Evolutionary conservation across 2,329 filamentous ascomycete genomes (phyloP).

Genomic region (Aspergillus persii): DNA sequence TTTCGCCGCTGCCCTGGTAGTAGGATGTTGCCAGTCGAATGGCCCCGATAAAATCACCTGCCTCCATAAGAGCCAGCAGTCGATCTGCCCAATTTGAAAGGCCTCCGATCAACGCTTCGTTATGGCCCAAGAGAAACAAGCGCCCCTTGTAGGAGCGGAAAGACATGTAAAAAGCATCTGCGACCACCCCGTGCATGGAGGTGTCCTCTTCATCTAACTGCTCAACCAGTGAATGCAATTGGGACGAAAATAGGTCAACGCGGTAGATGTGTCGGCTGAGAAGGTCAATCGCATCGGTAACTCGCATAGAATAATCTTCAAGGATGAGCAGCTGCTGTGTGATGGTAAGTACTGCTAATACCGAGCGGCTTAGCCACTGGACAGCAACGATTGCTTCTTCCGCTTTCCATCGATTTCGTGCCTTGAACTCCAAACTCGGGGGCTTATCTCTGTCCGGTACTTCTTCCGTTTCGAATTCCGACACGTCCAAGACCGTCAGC

Average conservation of each 20-base stretch:
- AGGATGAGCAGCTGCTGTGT: constrained; percentile 90
- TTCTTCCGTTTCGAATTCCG: constrained; percentile 60
- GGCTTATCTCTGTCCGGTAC: constrained; percentile 72
- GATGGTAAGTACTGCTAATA: constrained; percentile 86
- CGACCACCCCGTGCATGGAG: constrained; percentile 91
- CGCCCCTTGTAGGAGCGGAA: constrained; percentile 93
- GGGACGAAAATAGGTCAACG: constrained; percentile 81
- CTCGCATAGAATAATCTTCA: constrained; percentile 82
- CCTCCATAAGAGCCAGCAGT: constrained; percentile 88
- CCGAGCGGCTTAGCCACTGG: constrained; percentile 93
- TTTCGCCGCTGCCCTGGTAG: constrained; percentile 87
- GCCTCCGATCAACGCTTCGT: constrained; percentile 84
- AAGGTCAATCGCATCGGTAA: constrained; percentile 93
- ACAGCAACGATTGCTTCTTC: constrained; percentile 95
- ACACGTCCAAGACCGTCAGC: constrained; percentile 86
- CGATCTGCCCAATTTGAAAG: constrained; percentile 97
- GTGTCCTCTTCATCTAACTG: constrained; percentile 81
- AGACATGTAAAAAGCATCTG: constrained; percentile 97
- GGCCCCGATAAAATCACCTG: constrained; percentile 91
- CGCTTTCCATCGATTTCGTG: constrained; percentile 85
- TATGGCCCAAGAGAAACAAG: constrained; percentile 88
- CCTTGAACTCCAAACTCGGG: constrained; percentile 72
- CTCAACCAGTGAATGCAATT: constrained; percentile 81
- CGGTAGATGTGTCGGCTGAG: constrained; percentile 92
- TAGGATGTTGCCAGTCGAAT: constrained; percentile 90